Base-by-base conservation (phyloP, 164 flowering plant species). In the Nymphaea thermarum region DNA sequence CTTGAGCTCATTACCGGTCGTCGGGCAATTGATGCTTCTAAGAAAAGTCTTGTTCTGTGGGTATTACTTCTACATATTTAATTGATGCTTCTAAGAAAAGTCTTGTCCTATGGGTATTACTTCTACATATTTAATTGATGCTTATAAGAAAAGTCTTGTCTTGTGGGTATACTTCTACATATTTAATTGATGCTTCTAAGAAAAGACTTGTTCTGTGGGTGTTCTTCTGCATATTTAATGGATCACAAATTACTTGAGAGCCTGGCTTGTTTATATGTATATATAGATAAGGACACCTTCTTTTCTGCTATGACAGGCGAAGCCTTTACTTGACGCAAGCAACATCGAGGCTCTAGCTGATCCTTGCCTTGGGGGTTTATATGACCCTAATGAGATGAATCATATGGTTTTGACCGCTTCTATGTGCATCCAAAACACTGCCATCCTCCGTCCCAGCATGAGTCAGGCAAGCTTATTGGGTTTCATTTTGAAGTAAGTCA, bases 131-230 rank as follows among this genome's bases (percentile, higher is more conserved):
- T 47, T 51, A 15, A 15, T 51, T 51, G 57, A 15, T 51, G 57
- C 57, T 51, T 51, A 3, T 51, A 15, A 89, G 70, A 73, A 83
- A 70, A 94, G 96, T 73, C 88, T 91, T 11, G 84, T 91, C 57
- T 85, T 89, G 88, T 91, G 95, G 97, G 98, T 93, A 83, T 97
- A 81, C 59, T 43, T 43, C 42, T 71, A 60, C 62, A 60, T 68
- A 5, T 12, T 47, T 51, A 15, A 15, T 51, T 51, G 57, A 15
- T 51, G 57, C 57, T 51, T 51, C 57, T 51, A 15, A 89, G 70
- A 73, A 83, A 70, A 91, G 96, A 72, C 88, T 91, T 11, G 84
- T 91, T 60, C 86, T 89, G 87, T 91, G 95, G 97, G 98, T 93
- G 82, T 36, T 97, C 59, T 43, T 43, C 42, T 71, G 60, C 59